Conservation (phyloP, 495 filamentous ascomycete species). For the Penicillium arizonense region DNA sequence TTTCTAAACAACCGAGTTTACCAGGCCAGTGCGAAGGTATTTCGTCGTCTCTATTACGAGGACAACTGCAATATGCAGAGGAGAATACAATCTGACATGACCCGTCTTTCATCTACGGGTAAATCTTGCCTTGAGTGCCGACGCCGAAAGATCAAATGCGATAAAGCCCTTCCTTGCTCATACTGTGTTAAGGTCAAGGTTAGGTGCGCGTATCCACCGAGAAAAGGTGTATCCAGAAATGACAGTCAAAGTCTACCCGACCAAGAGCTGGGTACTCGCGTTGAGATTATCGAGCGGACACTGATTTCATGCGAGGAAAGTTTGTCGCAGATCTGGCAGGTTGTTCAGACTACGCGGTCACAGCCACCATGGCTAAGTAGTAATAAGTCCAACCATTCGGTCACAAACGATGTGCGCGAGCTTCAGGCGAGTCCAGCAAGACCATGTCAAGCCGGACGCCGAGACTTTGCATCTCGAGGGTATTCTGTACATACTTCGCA, state of each 20-base stretch:
- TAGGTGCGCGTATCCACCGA: conserved; percentile 18
- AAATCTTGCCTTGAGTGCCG: conserved; percentile 51
- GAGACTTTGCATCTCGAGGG: background rate
- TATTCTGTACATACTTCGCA: background rate
- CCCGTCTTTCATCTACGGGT: no score
- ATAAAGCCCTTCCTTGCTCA: conserved; percentile 45
- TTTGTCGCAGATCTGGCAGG: conserved; percentile 9
- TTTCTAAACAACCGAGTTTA: no score
- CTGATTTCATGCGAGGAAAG: conserved; percentile 3
- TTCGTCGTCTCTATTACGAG: no score
- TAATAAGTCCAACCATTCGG: background rate
- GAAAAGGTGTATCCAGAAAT: background rate
- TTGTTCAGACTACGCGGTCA: conserved; percentile 1
- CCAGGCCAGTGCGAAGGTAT: no score
- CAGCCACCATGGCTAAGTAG: background rate
- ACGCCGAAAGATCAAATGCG: conserved; percentile 56
- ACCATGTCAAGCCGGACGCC: no score
- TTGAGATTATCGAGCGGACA: conserved; percentile 14
- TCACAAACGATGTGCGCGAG: no score
- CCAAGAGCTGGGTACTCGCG: conserved; percentile 3
- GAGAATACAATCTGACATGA: no score
- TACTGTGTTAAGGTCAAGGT: conserved; percentile 41
- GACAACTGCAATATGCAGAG: no score
- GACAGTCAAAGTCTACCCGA: background rate
- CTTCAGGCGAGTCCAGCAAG: background rate